Base-by-base conservation (phyloP, 2,329 filamentous ascomycete species). In the Pestalotiopsis sp. region DNA sequence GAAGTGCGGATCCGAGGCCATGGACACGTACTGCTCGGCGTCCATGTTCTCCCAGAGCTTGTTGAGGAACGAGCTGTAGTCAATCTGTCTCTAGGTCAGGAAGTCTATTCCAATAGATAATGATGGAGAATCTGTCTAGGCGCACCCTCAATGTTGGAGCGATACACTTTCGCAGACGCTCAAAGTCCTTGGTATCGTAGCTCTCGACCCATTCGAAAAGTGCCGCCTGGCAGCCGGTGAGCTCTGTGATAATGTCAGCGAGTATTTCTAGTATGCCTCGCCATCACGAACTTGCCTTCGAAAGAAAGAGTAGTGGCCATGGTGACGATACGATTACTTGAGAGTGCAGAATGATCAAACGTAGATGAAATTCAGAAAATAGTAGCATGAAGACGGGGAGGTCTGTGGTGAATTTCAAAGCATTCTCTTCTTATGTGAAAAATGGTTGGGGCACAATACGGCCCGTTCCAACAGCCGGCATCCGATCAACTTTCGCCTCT, bases 21-120 rank as follows among this genome's bases (percentile, higher is more conserved):
- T 86, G 61, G 74, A 75, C 38, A 88, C 72, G 75, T 86, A 88
- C 68, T 87, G 83, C 1, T 83, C 83, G 7, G 86, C 85, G 0
- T 86, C 85, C 85, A 88, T 87, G 17, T 80, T 77, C 70, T 87
- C 85, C 86, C 86, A 88, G 3, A 85, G 75, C 77, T 87, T 85
- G 79, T 83, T 80, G 70, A 88, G 80, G 74, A 88, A 84, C 14
- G 68, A 36, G 23, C 70, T 66, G 65, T 78, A 76, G 58, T 77
- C 74, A 58, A 77, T 68, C 76, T 76, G 64, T n/a, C 23, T 27
- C 41, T 5, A 1, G 41, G n/a, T 49, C 4, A 49, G 7, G 12
- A 27, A 27, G 17, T 17, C 23, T 11, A 5, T 17, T 11, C 3
- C 41, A 6, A n/a, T 12, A 36, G n/a, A 38, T 23, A 9, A 14